Evolutionary conservation across 495 filamentous ascomycete species (phyloP), one percentile per base, ranked within the genome.

Genomic region (Neurospora discreta): DNA sequence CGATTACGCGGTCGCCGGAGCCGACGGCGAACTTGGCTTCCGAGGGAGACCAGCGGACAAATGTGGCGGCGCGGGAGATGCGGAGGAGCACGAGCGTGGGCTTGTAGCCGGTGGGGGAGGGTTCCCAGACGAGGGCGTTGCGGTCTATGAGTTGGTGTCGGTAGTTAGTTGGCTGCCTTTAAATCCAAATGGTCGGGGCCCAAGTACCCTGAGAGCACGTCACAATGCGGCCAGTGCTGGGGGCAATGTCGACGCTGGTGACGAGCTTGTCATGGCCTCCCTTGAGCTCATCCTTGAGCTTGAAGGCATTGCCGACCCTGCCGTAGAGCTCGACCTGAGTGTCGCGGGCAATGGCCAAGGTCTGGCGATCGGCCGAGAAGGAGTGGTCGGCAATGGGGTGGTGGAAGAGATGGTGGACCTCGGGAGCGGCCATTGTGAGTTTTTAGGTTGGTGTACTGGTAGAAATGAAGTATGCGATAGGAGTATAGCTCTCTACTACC

Each of bases 401-500:
- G 82, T 99, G 93, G 83, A 98, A 98, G 70, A 99, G 92, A 78
- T 98, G 95, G 82, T 99, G 93, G 69, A 95, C 91, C 84, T 98
- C 93, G 71, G 95, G 92, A 72, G 90, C 76, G 65, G 91, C 85
- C 95, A 98, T 98, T 11, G 33, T 81, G 76, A 72, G 16, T 60
- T 16, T 5, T 60, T 3, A 1, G 18, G 3, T 43, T 6, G 8
- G 5, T 58, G 4, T 26, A 30, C 3, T 58, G 11, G 11, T 58
- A 58, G n/a, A 20, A 16, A 36, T 5, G 5, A 36, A 5, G 3
- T 60, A 60, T 38, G 81, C 82, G 92, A 92, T 95, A 98, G 95
- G 95, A 99, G 95, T 89, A 65, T 65, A 92, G 88, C 94, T 97
- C 96, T 99, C 95, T 90, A 99, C 95, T 97, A 97, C 88, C 92